Base-by-base conservation (phyloP, 2,329 filamentous ascomycete species). In the Cladosporium sp. region DNA sequence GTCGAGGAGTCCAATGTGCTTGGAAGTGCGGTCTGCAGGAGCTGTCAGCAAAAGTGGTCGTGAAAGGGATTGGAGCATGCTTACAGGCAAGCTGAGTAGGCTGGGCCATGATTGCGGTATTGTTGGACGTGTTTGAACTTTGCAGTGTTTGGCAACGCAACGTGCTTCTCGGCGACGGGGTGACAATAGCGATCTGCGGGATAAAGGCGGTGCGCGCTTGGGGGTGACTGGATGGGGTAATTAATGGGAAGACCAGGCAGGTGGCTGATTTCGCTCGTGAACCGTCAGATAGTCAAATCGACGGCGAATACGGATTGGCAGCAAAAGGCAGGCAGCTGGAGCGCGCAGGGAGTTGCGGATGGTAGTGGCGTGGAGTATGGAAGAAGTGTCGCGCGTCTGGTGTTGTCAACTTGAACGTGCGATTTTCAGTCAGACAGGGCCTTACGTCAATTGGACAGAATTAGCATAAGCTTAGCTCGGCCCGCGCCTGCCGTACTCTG, bases 1-100 rank as follows among this genome's bases (percentile, higher is more conserved):
- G 80, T 97, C 90, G 77, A 96, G 85, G 76, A 97, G 82, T 71
- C 92, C 92, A 80, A 99, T 92, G 75, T 87, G 88, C 86, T 97
- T 97, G 78, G 92, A 89, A 76, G 94, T 97, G 79, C 94, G 91
- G 83, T 89, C 84, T 87, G 65, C 32, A 42, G 45, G 49, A 36
- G 17, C 39, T 63, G 52, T 59, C 44, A 51, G 50, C 10, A 35
- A 58, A n/a, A 5, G n/a, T 36, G 17, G 51, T 44, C 39, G 53
- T 55, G 32, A 15, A 13, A 28, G 35, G 37, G 56, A 56, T 39
- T 56, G 24, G 42, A 22, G 20, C 2, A 28, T 13, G 77, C 83
- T 62, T 74, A 86, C 83, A 96, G 77, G 91, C 90, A 86, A 97
- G 89, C 85, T 97, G 93, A 79, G 93, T 88, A 72, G 90, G 86